Evolutionary conservation across 192 early-diverging fungal genomes (phyloP).

Genomic region (Mortierella hygrophila): DNA sequence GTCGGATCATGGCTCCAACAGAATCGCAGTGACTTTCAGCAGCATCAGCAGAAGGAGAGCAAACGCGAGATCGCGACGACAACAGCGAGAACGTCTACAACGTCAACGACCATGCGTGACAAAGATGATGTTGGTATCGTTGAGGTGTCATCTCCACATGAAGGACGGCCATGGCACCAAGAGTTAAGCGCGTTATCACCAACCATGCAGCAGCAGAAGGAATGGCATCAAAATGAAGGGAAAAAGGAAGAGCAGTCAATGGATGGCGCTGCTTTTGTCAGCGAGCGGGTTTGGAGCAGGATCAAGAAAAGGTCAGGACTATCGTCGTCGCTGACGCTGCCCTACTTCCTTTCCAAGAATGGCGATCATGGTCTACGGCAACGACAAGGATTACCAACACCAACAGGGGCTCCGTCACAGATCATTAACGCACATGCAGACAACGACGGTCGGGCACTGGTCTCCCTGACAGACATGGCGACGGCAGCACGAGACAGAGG

Average conservation of each 20-base stretch:
- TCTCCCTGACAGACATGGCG: not conserved
- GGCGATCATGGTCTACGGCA: not conserved
- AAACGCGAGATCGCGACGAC: not conserved
- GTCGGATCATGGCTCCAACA: not conserved
- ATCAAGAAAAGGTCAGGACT: not conserved
- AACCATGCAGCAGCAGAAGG: not conserved
- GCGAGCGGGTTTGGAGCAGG: not conserved
- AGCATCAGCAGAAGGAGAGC: not conserved
- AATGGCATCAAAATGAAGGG: not conserved
- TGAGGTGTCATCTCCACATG: not conserved
- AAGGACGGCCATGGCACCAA: not conserved
- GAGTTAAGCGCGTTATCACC: not conserved
- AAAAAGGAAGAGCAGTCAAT: not conserved
- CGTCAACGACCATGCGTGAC: not conserved
- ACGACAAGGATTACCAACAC: not conserved
- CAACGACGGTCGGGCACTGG: not conserved
- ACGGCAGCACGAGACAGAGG: slow-evolving; percentile 2
- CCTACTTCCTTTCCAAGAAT: not conserved
- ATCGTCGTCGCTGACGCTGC: not conserved
- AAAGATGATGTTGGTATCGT: not conserved
- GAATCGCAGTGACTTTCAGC: not conserved
- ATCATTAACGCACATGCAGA: not conserved
- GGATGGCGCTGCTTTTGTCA: not conserved
- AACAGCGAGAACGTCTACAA: not conserved
- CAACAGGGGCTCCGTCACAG: not conserved